Evolutionary conservation across 306 rosid genomes (phyloP).

Genomic region (Clitoria ternatea): DNA sequence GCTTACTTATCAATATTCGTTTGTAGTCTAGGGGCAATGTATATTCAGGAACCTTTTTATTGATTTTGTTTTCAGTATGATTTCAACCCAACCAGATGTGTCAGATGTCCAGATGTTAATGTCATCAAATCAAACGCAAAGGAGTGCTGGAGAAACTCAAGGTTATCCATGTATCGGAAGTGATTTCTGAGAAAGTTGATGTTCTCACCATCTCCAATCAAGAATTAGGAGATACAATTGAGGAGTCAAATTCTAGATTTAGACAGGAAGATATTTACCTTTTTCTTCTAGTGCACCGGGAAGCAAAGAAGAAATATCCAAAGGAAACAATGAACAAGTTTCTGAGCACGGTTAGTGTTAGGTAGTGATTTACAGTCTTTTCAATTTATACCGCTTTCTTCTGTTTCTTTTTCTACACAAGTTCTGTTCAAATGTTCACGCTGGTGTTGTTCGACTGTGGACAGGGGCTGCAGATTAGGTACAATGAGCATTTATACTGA

Average conservation of each 20-base stretch:
- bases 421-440: not conserved
- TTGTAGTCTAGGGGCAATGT: not conserved
- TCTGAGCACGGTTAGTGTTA: constrained; percentile 35
- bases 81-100: constrained; percentile 35
- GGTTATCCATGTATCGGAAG: constrained; percentile 60
- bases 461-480: constrained; percentile 19
- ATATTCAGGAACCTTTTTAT: not conserved
- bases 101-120: constrained; percentile 32
- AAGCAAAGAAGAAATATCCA: constrained; percentile 29
- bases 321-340: constrained; percentile 34
- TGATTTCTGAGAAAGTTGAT: constrained; percentile 45
- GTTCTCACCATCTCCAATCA: constrained; percentile 20
- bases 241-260: constrained; percentile 34
- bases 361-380: constrained; percentile 28
- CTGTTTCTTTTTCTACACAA: constrained; percentile 7
- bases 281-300: constrained; percentile 30
- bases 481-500: not conserved
- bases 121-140: constrained; percentile 40
- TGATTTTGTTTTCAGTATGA: constrained; percentile 46
- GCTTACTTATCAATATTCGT: constrained; percentile 9
- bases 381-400: constrained; percentile 1
- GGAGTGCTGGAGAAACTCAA: constrained; percentile 52
- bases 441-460: constrained; percentile 23
- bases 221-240: constrained; percentile 25
- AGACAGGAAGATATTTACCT: constrained; percentile 31